Evolutionary conservation across 371 early-diverging fungal species (phyloP), one percentile per base, ranked within the genome.

Genomic region (Mortierella polycephala): DNA sequence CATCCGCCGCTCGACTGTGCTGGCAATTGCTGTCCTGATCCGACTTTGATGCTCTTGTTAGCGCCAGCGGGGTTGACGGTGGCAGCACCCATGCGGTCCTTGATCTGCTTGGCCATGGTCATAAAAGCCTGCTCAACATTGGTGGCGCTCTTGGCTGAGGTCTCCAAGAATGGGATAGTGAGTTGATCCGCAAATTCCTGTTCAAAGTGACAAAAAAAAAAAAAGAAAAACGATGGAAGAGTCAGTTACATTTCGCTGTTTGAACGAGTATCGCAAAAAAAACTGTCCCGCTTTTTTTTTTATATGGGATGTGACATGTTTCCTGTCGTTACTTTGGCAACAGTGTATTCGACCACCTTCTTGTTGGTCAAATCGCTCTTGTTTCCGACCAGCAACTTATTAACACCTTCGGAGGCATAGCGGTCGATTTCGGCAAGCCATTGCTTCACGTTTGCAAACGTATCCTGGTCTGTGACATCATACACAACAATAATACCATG

Each of bases 351-450:
- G 50, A 92, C 92, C 53, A 91, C 91, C 87, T 96, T 95, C 82
- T 94, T 93, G 70, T 94, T 94, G 62, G 88, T 87, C 83, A 98
- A 88, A 86, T 99, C 99, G 75, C 96, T 94, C 90, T 99, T 99
- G 90, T 99, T 99, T 69, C 99, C 99, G 50, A 99, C 93, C 58
- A 99, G 83, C 70, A 99, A 88, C 87, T 99, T 97, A 88, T 97
- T 97, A 55, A 91, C 89, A 46, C 84, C 93, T 75, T 96, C 96
- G 40, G 92, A 92, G 41, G 97, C 98, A 82, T 99, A 96, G 73
- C 96, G 95, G 80, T 96, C 96, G 83, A 99, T 98, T 84, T 99
- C 99, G 64, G 94, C 90, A 64, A 99, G 90, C 99, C 99, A 99
- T 80, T 95, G 89, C 85, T 90, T 91, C 41, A 94, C 93, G 79